phyloP scores from a whole-genome alignment of 179 eudicot species.

The Gypsophila paniculata region DNA sequence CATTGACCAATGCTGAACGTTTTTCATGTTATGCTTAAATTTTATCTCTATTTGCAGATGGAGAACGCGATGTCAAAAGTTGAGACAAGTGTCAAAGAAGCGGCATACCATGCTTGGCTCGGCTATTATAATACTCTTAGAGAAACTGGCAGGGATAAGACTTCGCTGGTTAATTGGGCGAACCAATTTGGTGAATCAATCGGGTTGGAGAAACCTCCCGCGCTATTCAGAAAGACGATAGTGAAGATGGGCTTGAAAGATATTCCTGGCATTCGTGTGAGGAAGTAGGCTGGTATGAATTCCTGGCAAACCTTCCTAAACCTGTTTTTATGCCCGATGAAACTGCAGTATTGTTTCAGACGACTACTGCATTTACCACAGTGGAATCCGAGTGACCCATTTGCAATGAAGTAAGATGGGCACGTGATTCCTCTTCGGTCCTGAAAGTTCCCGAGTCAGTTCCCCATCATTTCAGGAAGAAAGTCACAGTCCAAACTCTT shows the following conservation, averaged over 20 bases:
- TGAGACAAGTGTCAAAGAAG: slow-evolving; percentile 73
- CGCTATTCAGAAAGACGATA: slow-evolving; percentile 71
- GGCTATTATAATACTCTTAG: slow-evolving; percentile 80
- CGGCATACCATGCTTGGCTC: slow-evolving; percentile 96
- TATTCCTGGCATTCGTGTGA: slow-evolving; percentile 74
- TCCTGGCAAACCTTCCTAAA: background rate
- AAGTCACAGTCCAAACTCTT: too few species aligned
- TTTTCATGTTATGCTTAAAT: background rate
- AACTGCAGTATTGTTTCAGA: background rate
- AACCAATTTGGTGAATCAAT: slow-evolving; percentile 62
- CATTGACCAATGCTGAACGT: background rate
- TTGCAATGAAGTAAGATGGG: background rate
- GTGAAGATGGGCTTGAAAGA: slow-evolving; percentile 87
- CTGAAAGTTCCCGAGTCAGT: background rate
- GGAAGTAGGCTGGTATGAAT: slow-evolving; percentile 38
- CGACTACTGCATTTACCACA: too few species aligned
- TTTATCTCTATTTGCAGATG: slow-evolving; percentile 46
- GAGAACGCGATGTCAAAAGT: slow-evolving; percentile 61
- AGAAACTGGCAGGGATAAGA: slow-evolving; percentile 81
- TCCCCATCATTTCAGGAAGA: background rate
- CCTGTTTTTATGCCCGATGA: background rate
- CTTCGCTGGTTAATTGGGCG: slow-evolving; percentile 73
- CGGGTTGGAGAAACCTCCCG: slow-evolving; percentile 71
- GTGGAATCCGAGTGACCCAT: background rate
- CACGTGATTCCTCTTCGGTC: background rate